phyloP scores from a whole-genome alignment of 129 eudicot genomes.

The Tagetes patula region DNA sequence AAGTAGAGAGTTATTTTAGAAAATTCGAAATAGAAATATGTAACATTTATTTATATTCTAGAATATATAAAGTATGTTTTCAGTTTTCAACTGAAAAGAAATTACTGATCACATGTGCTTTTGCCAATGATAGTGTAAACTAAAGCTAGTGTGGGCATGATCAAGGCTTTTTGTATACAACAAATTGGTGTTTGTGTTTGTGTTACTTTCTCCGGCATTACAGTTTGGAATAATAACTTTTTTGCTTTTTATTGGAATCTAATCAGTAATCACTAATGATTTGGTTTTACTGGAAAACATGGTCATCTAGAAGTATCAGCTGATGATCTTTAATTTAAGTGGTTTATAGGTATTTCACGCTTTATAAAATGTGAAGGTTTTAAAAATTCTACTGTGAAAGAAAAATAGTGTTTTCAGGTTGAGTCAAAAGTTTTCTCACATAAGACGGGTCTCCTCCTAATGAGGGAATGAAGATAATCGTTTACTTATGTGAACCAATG shows the following conservation, averaged over 20 bases:
- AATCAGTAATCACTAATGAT: conserved; percentile 22
- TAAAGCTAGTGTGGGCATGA: conserved; percentile 23
- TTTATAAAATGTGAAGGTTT: too few species aligned
- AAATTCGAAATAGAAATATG: not conserved
- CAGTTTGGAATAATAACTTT: conserved; percentile 12
- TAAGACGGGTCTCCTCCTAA: too few species aligned
- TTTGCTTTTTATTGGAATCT: conserved; percentile 30
- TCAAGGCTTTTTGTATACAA: conserved; percentile 24
- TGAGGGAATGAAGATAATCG: too few species aligned
- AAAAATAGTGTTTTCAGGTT: too few species aligned
- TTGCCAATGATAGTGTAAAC: not conserved
- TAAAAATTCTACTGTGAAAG: too few species aligned
- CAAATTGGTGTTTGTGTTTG: conserved; percentile 34
- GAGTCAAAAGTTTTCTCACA: too few species aligned
- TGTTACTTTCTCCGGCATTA: conserved; percentile 35
- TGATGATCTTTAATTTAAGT: too few species aligned
- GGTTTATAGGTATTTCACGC: too few species aligned
- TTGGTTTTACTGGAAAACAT: conserved; percentile 23
- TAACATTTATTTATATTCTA: not conserved
- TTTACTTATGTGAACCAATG: too few species aligned
- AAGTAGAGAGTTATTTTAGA: too few species aligned
- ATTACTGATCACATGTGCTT: conserved; percentile 8
- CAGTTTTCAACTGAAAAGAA: not conserved
- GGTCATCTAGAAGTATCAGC: conserved; percentile 22
- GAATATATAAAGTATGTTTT: not conserved